Conservation (phyloP, 192 early-diverging fungal species). For the Spinellus fusiger region DNA sequence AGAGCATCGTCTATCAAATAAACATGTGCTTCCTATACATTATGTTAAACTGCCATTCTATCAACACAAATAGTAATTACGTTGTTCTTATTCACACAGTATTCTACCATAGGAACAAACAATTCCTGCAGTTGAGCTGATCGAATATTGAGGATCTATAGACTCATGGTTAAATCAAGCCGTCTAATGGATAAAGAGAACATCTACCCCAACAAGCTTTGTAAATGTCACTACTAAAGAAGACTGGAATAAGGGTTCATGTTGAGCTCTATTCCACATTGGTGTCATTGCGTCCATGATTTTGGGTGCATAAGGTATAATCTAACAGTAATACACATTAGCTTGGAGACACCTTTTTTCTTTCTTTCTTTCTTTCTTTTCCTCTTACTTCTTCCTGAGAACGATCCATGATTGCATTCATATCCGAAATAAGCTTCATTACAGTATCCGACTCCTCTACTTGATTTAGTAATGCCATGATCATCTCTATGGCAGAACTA, state of each 20-base stretch:
- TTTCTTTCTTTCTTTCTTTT: neutral
- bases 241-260: slow-evolving; percentile 76
- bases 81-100: slow-evolving; percentile 61
- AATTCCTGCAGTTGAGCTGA: slow-evolving; percentile 67
- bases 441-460: slow-evolving; percentile 71
- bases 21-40: slow-evolving; percentile 53
- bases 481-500: slow-evolving; percentile 46
- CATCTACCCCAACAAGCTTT: slow-evolving; percentile 61
- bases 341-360: neutral
- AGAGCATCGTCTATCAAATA: slow-evolving; percentile 88
- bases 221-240: slow-evolving; percentile 72
- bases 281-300: slow-evolving; percentile 72
- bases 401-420: slow-evolving; percentile 71
- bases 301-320: slow-evolving; percentile 64
- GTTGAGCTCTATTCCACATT: slow-evolving; percentile 70
- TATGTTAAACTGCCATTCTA: neutral
- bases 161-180: neutral
- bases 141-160: slow-evolving; percentile 35
- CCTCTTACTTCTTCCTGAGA: slow-evolving; percentile 55
- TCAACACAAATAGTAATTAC: slow-evolving; percentile 21
- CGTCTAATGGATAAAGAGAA: neutral
- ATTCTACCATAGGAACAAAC: slow-evolving; percentile 68
- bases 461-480: slow-evolving; percentile 55
- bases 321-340: slow-evolving; percentile 32
- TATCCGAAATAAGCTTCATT: slow-evolving; percentile 66